Percentiles rank a stretch among this genome's conserved stretches.
phyloP scores from a whole-genome alignment of 2,329 filamentous ascomycete species.

The Exserohilum turcica region DNA sequence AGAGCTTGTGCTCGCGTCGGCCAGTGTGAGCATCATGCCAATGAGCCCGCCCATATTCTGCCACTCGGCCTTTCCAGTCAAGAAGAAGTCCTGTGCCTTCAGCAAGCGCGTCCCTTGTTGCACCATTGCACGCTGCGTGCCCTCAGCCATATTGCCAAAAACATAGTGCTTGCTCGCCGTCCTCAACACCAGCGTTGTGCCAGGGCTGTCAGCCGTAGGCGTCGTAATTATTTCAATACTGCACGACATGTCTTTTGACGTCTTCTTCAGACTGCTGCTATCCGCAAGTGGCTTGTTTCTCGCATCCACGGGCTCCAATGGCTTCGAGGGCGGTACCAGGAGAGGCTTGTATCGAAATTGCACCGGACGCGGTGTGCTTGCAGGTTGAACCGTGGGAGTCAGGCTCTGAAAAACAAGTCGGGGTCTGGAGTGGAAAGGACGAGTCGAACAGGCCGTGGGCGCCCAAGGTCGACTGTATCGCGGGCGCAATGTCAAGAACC shows the following conservation, averaged over 20 bases:
- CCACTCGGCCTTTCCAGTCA: slow-evolving; percentile 81
- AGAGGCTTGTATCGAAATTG: slow-evolving; percentile 3
- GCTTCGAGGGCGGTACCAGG: slow-evolving; percentile 17
- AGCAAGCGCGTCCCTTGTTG: slow-evolving; percentile 69
- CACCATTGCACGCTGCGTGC: slow-evolving; percentile 76
- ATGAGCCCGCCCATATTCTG: slow-evolving; percentile 77
- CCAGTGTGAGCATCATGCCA: slow-evolving; percentile 82
- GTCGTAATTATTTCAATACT: slow-evolving; percentile 76
- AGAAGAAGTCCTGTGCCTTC: slow-evolving; percentile 76
- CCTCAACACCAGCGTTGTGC: slow-evolving; percentile 76
- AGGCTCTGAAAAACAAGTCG: neutral
- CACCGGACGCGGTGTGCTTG: slow-evolving; percentile 1
- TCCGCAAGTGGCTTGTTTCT: neutral
- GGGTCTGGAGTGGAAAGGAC: slow-evolving; percentile 4
- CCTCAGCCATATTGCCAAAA: slow-evolving; percentile 82
- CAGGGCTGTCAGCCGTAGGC: slow-evolving; percentile 86
- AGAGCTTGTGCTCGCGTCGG: slow-evolving; percentile 64
- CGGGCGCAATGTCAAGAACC: slow-evolving; percentile 20
- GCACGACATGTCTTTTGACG: slow-evolving; percentile 66
- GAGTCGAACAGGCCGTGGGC: slow-evolving; percentile 2
- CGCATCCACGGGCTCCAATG: neutral
- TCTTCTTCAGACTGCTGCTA: neutral
- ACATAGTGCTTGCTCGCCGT: slow-evolving; percentile 76
- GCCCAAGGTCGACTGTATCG: slow-evolving; percentile 4
- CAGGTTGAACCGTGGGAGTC: neutral